A percentile compares a stretch with the other conserved stretches of the same genome.
These are phyloP conservation scores for Starmerella scarabaei DNA, from an alignment of 805 yeast genomes.

Conservation along the genomic window DNA sequence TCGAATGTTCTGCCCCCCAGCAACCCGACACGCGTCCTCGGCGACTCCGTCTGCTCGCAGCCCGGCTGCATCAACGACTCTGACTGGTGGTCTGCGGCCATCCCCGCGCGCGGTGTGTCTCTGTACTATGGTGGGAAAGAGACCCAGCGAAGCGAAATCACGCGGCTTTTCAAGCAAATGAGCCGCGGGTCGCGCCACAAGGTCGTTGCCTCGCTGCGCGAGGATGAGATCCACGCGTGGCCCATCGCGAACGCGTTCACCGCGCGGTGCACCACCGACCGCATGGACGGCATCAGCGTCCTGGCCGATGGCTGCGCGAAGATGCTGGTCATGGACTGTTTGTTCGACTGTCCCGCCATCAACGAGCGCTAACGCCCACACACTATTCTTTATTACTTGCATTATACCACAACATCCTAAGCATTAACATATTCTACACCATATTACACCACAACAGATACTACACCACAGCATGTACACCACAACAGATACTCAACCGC, in stretches of 20 bases:
- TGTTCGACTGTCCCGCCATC: conserved; percentile 1
- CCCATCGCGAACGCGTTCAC: conserved; percentile 33
- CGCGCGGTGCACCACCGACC: conserved; percentile 33
- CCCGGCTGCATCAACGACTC: conserved; percentile 20
- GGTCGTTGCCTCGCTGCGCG: conserved; percentile 28
- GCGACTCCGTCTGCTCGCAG: conserved; percentile 6
- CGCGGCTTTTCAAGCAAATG: conserved; percentile 25
- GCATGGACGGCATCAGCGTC: conserved; percentile 33
- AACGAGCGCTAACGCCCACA: too few species aligned
- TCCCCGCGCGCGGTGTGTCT: conserved; percentile 33
- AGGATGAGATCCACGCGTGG: conserved; percentile 37
- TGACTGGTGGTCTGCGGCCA: conserved; percentile 31
- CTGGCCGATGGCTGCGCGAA: conserved; percentile 33
- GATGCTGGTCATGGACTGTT: conserved; percentile 34
- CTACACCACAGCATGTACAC: too few species aligned
- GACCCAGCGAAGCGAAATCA: conserved; percentile 30
- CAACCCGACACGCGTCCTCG: not conserved
- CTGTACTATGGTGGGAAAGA: conserved; percentile 37
- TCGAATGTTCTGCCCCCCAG: not conserved
- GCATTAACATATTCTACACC: not conserved
- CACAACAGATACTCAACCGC: too few species aligned
- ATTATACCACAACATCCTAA: not conserved
- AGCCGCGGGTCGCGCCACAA: conserved; percentile 20
- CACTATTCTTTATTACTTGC: too few species aligned
- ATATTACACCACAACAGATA: too few species aligned